A percentile compares a stretch with the other conserved stretches of the same genome.
Conservation (phyloP, 2,329 filamentous ascomycete species). For the Fusarium sacchari region DNA sequence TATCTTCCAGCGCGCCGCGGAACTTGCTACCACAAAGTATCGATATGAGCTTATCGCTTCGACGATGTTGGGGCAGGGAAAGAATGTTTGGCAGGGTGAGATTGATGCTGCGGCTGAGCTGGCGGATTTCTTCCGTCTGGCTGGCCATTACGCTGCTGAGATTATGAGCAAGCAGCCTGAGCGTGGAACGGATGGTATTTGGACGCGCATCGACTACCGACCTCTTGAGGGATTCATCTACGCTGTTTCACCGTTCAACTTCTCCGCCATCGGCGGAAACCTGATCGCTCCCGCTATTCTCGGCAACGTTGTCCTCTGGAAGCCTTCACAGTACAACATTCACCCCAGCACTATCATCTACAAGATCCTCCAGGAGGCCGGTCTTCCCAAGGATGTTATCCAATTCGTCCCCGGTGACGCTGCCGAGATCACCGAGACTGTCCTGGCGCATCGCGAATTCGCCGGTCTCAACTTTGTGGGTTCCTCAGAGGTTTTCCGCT, state of each 20-base stretch:
- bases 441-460: slow-evolving; percentile 81
- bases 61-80: slow-evolving; percentile 95
- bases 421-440: slow-evolving; percentile 80
- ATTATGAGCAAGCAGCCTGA: slow-evolving; percentile 51
- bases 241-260: slow-evolving; percentile 94
- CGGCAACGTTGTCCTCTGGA: slow-evolving; percentile 96
- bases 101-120: slow-evolving; percentile 94
- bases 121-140: slow-evolving; percentile 91
- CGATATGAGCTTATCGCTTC: slow-evolving; percentile 95
- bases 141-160: slow-evolving; percentile 83
- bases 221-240: slow-evolving; percentile 97
- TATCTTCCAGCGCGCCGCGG: slow-evolving; percentile 94
- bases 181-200: slow-evolving; percentile 45
- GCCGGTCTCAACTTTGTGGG: slow-evolving; percentile 95
- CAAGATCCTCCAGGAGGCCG: slow-evolving; percentile 89
- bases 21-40: slow-evolving; percentile 90
- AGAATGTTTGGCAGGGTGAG: slow-evolving; percentile 98
- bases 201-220: slow-evolving; percentile 82
- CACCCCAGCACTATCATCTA: slow-evolving; percentile 90
- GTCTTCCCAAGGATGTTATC: slow-evolving; percentile 87
- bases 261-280: slow-evolving; percentile 92
- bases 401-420: slow-evolving; percentile 93
- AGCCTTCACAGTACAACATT: slow-evolving; percentile 87
- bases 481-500: slow-evolving; percentile 89
- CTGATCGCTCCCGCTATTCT: slow-evolving; percentile 84